These are phyloP conservation scores for Pyrrhoderma noxium DNA, from an alignment of 1,284 basidiomycete genomes.

Conservation along the genomic window DNA sequence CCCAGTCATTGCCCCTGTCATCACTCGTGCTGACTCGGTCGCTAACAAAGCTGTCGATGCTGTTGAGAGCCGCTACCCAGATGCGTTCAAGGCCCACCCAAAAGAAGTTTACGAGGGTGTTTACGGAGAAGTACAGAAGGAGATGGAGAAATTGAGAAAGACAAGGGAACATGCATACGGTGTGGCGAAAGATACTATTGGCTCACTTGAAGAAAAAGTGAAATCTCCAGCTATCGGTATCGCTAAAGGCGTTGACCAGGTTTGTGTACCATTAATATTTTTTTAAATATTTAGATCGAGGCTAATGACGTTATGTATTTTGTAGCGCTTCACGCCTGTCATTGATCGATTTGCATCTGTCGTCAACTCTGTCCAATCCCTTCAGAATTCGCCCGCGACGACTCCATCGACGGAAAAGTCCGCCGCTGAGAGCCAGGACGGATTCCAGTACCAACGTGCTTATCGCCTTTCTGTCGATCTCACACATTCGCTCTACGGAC, in stretches of 20 bases:
- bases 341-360: constrained; percentile 62
- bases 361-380: constrained; percentile 44
- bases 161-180: constrained; percentile 47
- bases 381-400: constrained; percentile 20
- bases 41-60: constrained; percentile 70
- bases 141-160: no score
- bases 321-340: constrained; percentile 60
- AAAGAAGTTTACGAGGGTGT: constrained; percentile 45
- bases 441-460: constrained; percentile 72
- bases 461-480: constrained; percentile 55
- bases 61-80: constrained; percentile 66
- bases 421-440: no score
- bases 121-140: no score
- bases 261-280: constrained; percentile 28
- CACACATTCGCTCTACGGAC: constrained; percentile 51
- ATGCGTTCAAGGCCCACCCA: constrained; percentile 64
- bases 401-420: constrained; percentile 16
- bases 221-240: constrained; percentile 54
- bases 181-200: constrained; percentile 55
- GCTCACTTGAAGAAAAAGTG: constrained; percentile 61
- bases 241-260: constrained; percentile 67
- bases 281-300: constrained; percentile 4
- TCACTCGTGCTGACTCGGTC: constrained; percentile 51
- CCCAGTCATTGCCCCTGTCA: constrained; percentile 60
- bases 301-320: constrained; percentile 17